Conservation (phyloP, 1,284 basidiomycete genomes). For the Stygiomarasmius scandens region DNA sequence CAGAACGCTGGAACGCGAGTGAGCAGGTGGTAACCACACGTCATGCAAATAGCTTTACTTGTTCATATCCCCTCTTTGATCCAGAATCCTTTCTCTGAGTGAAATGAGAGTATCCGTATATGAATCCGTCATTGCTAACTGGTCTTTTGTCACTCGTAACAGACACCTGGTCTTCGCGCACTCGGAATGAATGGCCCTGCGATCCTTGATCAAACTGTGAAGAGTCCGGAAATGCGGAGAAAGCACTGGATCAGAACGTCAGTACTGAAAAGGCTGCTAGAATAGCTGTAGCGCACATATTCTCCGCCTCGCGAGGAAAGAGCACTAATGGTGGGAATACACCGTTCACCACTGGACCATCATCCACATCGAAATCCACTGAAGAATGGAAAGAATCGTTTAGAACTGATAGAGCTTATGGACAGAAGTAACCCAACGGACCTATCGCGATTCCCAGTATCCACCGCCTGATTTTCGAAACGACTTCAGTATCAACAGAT, state of each 20-base stretch:
- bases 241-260: slow-evolving; percentile 65
- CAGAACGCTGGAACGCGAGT: slow-evolving; percentile 61
- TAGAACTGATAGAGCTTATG: too few relatives aligned
- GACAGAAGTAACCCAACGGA: too few relatives aligned
- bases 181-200: slow-evolving; percentile 74
- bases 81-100: slow-evolving; percentile 70
- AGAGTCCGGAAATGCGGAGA: slow-evolving; percentile 94
- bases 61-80: slow-evolving; percentile 84
- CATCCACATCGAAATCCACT: slow-evolving; percentile 89
- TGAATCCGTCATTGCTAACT: slow-evolving; percentile 59
- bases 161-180: slow-evolving; percentile 46
- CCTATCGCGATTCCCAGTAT: slow-evolving; percentile 81
- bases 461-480: slow-evolving; percentile 69
- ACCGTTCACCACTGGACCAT: slow-evolving; percentile 82
- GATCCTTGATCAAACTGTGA: slow-evolving; percentile 77
- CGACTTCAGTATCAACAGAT: slow-evolving; percentile 48
- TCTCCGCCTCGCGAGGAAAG: slow-evolving; percentile 71
- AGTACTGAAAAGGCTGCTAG: slow-evolving; percentile 1
- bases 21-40: slow-evolving; percentile 1
- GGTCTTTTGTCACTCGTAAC: slow-evolving; percentile 37
- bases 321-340: slow-evolving; percentile 69
- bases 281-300: slow-evolving; percentile 65
- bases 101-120: slow-evolving; percentile 88
- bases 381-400: slow-evolving; percentile 24
- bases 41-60: slow-evolving; percentile 55